Percentiles rank a stretch among this genome's conserved stretches.
These are phyloP conservation scores for Hapsidospora chrysogenum DNA, from an alignment of 495 filamentous ascomycete species.

Conservation along the genomic window DNA sequence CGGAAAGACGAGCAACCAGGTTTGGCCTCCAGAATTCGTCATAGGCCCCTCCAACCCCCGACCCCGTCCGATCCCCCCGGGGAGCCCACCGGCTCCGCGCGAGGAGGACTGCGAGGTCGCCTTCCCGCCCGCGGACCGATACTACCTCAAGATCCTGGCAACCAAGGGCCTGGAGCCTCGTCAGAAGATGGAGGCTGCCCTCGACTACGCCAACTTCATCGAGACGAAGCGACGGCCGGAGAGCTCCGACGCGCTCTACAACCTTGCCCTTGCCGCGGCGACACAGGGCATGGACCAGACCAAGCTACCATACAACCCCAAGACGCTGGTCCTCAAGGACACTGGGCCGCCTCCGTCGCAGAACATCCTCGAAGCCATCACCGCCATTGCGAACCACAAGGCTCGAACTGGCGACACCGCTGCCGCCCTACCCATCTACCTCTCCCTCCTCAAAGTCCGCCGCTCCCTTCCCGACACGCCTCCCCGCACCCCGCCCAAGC, in stretches of 20 bases:
- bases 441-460: constrained; percentile 67
- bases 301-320: constrained; percentile 35
- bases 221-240: constrained; percentile 51
- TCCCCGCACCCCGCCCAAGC: constrained; percentile 4
- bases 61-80: constrained; percentile 51
- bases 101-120: constrained; percentile 57
- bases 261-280: constrained; percentile 56
- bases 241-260: constrained; percentile 50
- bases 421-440: constrained; percentile 64
- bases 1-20: constrained; percentile 35
- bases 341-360: constrained; percentile 35
- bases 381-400: constrained; percentile 59
- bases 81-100: constrained; percentile 35
- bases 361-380: constrained; percentile 59
- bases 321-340: constrained; percentile 42
- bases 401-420: constrained; percentile 46
- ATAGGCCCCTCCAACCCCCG: constrained; percentile 70
- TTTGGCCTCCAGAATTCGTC: constrained; percentile 52
- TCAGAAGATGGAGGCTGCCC: constrained; percentile 61
- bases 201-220: constrained; percentile 70
- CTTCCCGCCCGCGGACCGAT: constrained; percentile 45
- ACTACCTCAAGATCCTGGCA: constrained; percentile 64
- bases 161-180: constrained; percentile 55
- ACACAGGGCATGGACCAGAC: constrained; percentile 19
- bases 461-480: constrained; percentile 17